Evolutionary conservation across 1,139 yeast species (phyloP).

Genomic region (Meyerozyma athensensis): DNA sequence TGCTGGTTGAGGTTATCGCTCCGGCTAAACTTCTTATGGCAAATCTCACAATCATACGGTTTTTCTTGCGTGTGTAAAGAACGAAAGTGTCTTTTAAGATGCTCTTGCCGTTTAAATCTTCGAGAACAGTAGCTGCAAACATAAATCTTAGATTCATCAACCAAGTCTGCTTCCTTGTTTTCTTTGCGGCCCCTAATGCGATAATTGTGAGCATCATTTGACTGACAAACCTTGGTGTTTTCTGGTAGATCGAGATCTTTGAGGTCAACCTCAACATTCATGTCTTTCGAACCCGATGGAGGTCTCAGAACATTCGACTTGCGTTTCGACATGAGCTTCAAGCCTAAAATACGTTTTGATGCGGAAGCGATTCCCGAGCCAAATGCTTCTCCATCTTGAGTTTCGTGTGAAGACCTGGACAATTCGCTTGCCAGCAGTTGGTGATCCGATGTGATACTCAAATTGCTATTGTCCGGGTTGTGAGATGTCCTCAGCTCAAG

Average conservation of each 20-base stretch:
- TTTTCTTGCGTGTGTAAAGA: conserved; percentile 71
- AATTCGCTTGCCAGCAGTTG: conserved; percentile 9
- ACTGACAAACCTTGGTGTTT: conserved; percentile 34
- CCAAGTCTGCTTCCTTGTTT: conserved; percentile 42
- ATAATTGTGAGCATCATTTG: conserved; percentile 30
- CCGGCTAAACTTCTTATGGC: conserved; percentile 66
- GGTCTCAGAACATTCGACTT: conserved; percentile 13
- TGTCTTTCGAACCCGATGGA: conserved; percentile 22
- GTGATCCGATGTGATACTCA: conserved; percentile 1
- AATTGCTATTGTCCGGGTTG: not conserved
- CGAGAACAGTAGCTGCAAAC: conserved; percentile 51
- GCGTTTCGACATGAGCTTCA: conserved; percentile 29
- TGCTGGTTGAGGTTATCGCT: conserved; percentile 54
- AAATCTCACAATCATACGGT: conserved; percentile 67
- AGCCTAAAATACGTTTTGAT: conserved; percentile 37
- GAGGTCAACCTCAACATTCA: conserved; percentile 35
- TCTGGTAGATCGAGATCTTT: conserved; percentile 40
- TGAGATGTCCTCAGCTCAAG: not conserved
- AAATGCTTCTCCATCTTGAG: not conserved
- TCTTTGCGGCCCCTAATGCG: conserved; percentile 45
- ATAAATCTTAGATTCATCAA: conserved; percentile 38
- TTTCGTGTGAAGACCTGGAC: conserved; percentile 7
- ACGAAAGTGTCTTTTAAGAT: conserved; percentile 70
- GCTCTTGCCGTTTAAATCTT: conserved; percentile 74
- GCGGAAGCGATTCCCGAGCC: conserved; percentile 24